Conservation (phyloP, 1,284 basidiomycete genomes). For the Leccinum fallax region DNA sequence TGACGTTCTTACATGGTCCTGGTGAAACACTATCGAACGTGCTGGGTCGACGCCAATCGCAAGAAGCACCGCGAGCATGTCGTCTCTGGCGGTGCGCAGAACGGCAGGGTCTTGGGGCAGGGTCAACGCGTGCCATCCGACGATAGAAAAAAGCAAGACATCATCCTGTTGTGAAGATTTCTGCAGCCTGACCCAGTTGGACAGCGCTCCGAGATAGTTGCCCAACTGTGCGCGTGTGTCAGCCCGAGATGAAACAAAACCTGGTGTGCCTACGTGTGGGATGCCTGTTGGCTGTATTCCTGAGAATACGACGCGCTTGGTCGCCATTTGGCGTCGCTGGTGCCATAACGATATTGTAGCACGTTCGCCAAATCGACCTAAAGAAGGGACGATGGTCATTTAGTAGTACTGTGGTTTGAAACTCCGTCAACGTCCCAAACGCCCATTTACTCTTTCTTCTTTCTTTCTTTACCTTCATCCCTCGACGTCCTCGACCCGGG, state of each 20-base stretch:
- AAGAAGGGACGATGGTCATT: conserved; percentile 13
- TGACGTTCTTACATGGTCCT: conserved; percentile 76
- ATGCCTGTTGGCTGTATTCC: conserved; percentile 87
- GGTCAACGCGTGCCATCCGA: conserved; percentile 91
- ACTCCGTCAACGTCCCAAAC: conserved; percentile 24
- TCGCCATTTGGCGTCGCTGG: conserved; percentile 6
- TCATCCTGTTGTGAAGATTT: conserved; percentile 59
- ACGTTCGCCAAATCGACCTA: conserved; percentile 5
- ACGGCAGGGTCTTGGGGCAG: conserved; percentile 79
- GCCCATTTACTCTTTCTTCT: neutral
- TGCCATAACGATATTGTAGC: conserved; percentile 5
- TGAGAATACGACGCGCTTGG: conserved; percentile 61
- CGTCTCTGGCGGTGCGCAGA: conserved; percentile 65
- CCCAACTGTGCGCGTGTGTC: conserved; percentile 63
- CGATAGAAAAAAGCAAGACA: conserved; percentile 81
- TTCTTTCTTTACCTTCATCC: neutral
- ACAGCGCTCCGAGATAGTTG: conserved; percentile 89
- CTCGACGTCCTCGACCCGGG: conserved; percentile 13
- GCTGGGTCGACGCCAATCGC: conserved; percentile 86
- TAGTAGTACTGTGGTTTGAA: conserved; percentile 22
- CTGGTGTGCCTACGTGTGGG: conserved; percentile 70
- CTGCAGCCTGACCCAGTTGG: conserved; percentile 87
- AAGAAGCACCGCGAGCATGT: conserved; percentile 84
- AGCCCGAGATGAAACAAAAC: neutral
- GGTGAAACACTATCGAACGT: conserved; percentile 72